Conservation (phyloP, 192 early-diverging fungal genomes). For the Oehlia diaphana region DNA sequence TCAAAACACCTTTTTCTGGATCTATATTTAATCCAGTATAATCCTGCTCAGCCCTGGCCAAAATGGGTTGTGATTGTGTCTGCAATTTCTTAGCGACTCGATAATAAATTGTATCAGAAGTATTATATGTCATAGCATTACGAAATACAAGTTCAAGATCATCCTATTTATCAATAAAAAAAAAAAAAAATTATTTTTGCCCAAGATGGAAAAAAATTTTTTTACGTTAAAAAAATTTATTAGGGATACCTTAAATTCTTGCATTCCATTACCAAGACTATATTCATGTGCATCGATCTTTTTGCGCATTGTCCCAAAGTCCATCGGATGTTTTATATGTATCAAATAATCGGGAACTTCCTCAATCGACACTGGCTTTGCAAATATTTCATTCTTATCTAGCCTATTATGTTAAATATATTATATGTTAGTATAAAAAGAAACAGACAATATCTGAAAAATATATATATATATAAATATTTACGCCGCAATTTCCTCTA, state of each 20-base stretch:
- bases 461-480: conserved; percentile 3
- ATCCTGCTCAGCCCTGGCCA: conserved; percentile 46
- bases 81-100: conserved; percentile 61
- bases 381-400: conserved; percentile 44
- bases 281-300: conserved; percentile 58
- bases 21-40: conserved; percentile 43
- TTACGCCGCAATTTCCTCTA: conserved; percentile 71
- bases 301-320: conserved; percentile 62
- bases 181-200: background rate
- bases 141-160: conserved; percentile 71
- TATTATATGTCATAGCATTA: conserved; percentile 80
- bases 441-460: background rate
- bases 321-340: conserved; percentile 70
- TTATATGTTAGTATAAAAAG: background rate
- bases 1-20: conserved; percentile 42
- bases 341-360: conserved; percentile 49
- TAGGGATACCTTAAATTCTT: conserved; percentile 47
- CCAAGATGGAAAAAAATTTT: background rate
- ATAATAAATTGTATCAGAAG: conserved; percentile 68
- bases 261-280: conserved; percentile 25
- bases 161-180: conserved; percentile 36
- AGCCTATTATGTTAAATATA: conserved; percentile 25
- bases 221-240: too few species aligned
- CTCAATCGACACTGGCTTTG: conserved; percentile 50
- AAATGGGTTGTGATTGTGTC: conserved; percentile 35